Evolutionary conservation across 176 grass and related monocot species (phyloP).

Genomic region (Otatea glauca): DNA sequence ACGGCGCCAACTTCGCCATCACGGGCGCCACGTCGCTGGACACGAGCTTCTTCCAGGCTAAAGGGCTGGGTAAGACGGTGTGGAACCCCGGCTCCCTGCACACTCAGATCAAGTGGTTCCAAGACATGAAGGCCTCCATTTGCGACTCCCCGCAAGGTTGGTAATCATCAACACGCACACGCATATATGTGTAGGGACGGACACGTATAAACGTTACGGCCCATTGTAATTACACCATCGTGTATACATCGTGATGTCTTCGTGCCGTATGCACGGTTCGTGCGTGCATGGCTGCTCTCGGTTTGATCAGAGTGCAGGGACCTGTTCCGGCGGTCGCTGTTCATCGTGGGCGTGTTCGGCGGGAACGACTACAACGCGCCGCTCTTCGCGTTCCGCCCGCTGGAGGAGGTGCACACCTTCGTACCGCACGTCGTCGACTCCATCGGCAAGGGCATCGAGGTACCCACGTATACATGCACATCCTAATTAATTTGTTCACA

Average conservation of each 20-base stretch:
- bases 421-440: conserved; percentile 66
- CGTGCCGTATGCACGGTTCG: not conserved
- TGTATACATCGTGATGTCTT: not conserved
- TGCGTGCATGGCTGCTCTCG: not conserved
- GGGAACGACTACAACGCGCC: conserved; percentile 93
- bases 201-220: not conserved
- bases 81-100: conserved; percentile 84
- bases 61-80: conserved; percentile 59
- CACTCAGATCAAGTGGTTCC: conserved; percentile 83
- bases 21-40: conserved; percentile 82
- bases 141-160: conserved; percentile 68
- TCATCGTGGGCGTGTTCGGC: conserved; percentile 91
- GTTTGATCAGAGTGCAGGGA: conserved; percentile 56
- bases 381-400: conserved; percentile 68
- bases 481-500: not conserved
- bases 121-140: conserved; percentile 77
- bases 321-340: conserved; percentile 74
- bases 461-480: not conserved
- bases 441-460: conserved; percentile 65
- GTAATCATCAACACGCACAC: not conserved
- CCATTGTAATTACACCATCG: not conserved
- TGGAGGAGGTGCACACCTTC: conserved; percentile 62
- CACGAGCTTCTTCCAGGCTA: conserved; percentile 61
- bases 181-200: not conserved
- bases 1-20: conserved; percentile 88